Base-by-base conservation (phyloP, 2,329 filamentous ascomycete species). In the Mariannaea sp. region DNA sequence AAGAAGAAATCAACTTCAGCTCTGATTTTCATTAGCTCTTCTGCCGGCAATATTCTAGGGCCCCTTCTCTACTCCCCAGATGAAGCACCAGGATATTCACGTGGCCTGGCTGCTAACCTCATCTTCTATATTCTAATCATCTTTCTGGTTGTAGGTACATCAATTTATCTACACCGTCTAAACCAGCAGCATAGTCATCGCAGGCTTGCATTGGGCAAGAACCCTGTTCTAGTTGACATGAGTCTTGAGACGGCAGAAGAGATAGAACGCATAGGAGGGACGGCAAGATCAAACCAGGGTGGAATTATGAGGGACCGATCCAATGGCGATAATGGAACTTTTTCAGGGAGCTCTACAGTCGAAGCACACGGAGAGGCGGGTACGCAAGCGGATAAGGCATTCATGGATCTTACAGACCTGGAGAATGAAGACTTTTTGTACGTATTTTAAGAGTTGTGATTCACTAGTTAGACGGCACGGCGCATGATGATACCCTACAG, bases 1-100 rank as follows among this genome's bases (percentile, higher is more conserved):
- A 89, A 89, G 70, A 82, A 83, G 57, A 88, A 88, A 64, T 80
- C 81, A 8, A 86, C 81, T 0, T 87, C 84, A 0, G 84, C 80
- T 10, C 75, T 87, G 6, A 73, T 89, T 1, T 86, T 89, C 61
- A 78, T 89, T 40, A 84, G 85, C 4, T 81, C 85, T 53, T 86
- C 81, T 45, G 80, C 80, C 1, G 86, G 86, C 5, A 89, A 89
- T 59, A 82, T 88, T 29, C 73, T 88, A 17, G 86, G 85, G 0
- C 86, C 86, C 0, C 78, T 84, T 40, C 73, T 88, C 0, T 89
- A 86, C 67, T 85, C 80, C 4, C 80, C 82, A 0, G 77, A 77
- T 49, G 73, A 67, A 67, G 73, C 47, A 59, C 71, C 53, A 66
- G 73, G 61, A 0, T 73, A 72, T 40, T 71, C 71, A 3, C 73